A percentile compares a stretch with the other conserved stretches of the same genome.
Conservation (phyloP, 2,329 filamentous ascomycete species). For the Ophiostoma ips region DNA sequence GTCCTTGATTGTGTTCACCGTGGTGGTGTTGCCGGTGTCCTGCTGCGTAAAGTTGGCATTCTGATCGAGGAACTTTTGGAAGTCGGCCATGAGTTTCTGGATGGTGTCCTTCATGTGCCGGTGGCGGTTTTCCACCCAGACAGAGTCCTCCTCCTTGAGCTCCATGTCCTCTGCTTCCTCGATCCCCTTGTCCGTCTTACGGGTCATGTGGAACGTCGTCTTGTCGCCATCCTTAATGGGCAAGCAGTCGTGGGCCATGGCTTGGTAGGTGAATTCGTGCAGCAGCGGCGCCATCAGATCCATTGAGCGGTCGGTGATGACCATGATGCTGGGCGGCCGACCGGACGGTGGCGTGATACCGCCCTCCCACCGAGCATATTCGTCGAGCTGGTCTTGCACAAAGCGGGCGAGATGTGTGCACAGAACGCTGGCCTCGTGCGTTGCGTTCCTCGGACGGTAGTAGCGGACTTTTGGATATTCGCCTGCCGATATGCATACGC, state of each 20-base stretch:
- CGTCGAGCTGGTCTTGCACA: slow-evolving; percentile 80
- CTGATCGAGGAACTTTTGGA: slow-evolving; percentile 77
- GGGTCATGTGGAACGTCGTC: slow-evolving; percentile 64
- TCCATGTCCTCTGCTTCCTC: slow-evolving; percentile 83
- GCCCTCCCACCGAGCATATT: slow-evolving; percentile 70
- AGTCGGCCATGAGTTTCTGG: slow-evolving; percentile 82
- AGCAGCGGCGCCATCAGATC: slow-evolving; percentile 76
- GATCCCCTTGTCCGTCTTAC: slow-evolving; percentile 59
- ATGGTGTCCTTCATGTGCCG: slow-evolving; percentile 97
- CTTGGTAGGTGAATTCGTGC: slow-evolving; percentile 97
- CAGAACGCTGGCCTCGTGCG: slow-evolving; percentile 77
- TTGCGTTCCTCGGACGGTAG: slow-evolving; percentile 60
- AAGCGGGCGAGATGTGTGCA: slow-evolving; percentile 81
- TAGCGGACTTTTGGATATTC: slow-evolving; percentile 91
- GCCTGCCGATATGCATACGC: slow-evolving; percentile 79
- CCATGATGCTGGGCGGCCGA: slow-evolving; percentile 63
- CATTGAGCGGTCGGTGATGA: slow-evolving; percentile 87
- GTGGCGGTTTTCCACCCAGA: slow-evolving; percentile 92
- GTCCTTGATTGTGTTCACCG: slow-evolving; percentile 82
- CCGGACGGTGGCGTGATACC: slow-evolving; percentile 62
- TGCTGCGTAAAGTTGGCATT: slow-evolving; percentile 89
- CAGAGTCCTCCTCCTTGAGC: slow-evolving; percentile 75
- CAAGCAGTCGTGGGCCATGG: slow-evolving; percentile 90
- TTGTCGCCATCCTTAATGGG: slow-evolving; percentile 82
- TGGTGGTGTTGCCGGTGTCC: slow-evolving; percentile 53